Evolutionary conservation across 1,284 basidiomycete genomes (phyloP).

Genomic region (Puccinia triticina): DNA sequence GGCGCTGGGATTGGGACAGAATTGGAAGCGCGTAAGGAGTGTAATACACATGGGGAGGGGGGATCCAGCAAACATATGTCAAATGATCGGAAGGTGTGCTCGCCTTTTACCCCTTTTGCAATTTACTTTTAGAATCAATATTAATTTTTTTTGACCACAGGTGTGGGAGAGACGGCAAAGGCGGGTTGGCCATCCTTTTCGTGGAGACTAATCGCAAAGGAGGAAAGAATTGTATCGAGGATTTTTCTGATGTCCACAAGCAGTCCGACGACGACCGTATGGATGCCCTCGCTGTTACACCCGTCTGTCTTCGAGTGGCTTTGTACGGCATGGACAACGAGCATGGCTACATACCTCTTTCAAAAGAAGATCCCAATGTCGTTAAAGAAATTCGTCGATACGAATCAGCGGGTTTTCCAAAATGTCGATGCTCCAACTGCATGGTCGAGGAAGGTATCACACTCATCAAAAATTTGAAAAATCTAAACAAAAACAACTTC

Average conservation of each 20-base stretch:
- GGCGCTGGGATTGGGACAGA: neutral
- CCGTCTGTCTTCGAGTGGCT: neutral
- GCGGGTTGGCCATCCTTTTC: neutral
- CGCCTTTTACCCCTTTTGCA: neutral
- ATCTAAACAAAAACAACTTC: neutral
- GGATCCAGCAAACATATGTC: neutral
- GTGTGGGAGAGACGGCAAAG: neutral
- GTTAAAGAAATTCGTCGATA: neutral
- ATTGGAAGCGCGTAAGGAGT: slow-evolving; percentile 8
- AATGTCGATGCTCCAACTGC: neutral
- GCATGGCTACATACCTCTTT: neutral
- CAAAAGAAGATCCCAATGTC: neutral
- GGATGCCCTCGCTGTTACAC: neutral
- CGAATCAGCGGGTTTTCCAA: neutral
- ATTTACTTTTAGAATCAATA: neutral
- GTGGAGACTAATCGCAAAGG: neutral
- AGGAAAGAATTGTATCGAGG: neutral
- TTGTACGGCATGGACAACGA: neutral
- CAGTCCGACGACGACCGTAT: neutral
- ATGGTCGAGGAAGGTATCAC: neutral
- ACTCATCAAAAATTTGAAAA: neutral
- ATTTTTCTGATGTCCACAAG: neutral
- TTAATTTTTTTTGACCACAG: neutral
- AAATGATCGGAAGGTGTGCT: neutral
- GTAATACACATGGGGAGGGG: slow-evolving; percentile 5